Percentiles rank a stretch among this genome's conserved stretches.
Evolutionary conservation across 306 rosid species (phyloP).

Genomic region (Vicia villosa): DNA sequence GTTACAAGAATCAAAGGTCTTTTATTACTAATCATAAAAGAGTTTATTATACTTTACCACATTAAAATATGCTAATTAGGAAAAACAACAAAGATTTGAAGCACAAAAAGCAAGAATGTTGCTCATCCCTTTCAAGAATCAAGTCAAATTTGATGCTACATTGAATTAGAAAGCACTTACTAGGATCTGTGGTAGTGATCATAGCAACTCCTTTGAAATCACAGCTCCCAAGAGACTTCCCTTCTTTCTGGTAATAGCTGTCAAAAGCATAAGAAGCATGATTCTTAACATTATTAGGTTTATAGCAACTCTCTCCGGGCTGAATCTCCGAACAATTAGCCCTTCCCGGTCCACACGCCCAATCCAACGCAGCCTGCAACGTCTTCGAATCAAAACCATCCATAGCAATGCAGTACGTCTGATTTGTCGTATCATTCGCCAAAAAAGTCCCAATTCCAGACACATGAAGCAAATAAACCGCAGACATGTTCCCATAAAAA

Average conservation of each 20-base stretch:
- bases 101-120: neutral
- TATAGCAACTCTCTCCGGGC: slow-evolving; percentile 81
- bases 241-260: slow-evolving; percentile 89
- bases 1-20: slow-evolving; percentile 4
- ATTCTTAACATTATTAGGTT: slow-evolving; percentile 77
- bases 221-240: slow-evolving; percentile 71
- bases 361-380: slow-evolving; percentile 90
- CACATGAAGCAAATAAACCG: slow-evolving; percentile 87
- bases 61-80: slow-evolving; percentile 27
- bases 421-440: slow-evolving; percentile 91
- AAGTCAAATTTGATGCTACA: slow-evolving; percentile 20
- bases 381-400: slow-evolving; percentile 77
- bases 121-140: no score
- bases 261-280: slow-evolving; percentile 96
- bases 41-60: neutral
- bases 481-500: slow-evolving; percentile 70
- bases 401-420: slow-evolving; percentile 85
- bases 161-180: slow-evolving; percentile 59
- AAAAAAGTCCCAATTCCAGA: slow-evolving; percentile 83
- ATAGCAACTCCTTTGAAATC: slow-evolving; percentile 94
- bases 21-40: slow-evolving; percentile 1
- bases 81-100: slow-evolving; percentile 14
- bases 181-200: slow-evolving; percentile 96
- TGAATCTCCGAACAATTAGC: slow-evolving; percentile 92
- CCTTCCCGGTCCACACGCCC: slow-evolving; percentile 93